A percentile compares a stretch with the other conserved stretches of the same genome.
phyloP scores from a whole-genome alignment of 2,329 filamentous ascomycete genomes.

The Coniochaeta prunicola region DNA sequence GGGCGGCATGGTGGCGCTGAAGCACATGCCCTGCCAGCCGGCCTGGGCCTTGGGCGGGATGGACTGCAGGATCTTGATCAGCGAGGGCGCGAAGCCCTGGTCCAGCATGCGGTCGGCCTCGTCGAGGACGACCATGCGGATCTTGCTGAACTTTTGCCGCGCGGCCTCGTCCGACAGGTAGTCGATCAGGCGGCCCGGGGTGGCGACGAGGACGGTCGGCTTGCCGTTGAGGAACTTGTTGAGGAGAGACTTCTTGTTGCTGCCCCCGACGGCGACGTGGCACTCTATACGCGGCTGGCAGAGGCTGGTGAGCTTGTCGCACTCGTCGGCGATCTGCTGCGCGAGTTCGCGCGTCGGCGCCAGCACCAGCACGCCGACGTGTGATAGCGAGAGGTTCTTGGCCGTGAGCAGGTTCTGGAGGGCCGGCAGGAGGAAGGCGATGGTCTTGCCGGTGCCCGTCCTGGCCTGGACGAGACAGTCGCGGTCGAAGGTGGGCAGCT shows the following conservation, averaged over 20 bases:
- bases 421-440: constrained; percentile 79
- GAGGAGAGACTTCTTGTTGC: constrained; percentile 67
- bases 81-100: constrained; percentile 73
- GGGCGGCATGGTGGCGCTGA: constrained; percentile 74
- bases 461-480: constrained; percentile 72
- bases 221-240: constrained; percentile 63
- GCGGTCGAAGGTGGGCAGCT: constrained; percentile 34
- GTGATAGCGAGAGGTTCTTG: constrained; percentile 17
- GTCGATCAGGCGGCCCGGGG: constrained; percentile 76
- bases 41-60: constrained; percentile 56
- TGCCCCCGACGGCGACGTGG: constrained; percentile 72
- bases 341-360: constrained; percentile 66
- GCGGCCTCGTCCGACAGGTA: constrained; percentile 66
- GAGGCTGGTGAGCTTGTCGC: constrained; percentile 51
- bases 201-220: constrained; percentile 68
- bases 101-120: constrained; percentile 78
- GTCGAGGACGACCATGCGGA: constrained; percentile 77
- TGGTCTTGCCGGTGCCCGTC: constrained; percentile 81
- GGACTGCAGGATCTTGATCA: constrained; percentile 68
- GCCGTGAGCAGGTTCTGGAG: constrained; percentile 63
- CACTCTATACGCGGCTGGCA: constrained; percentile 62
- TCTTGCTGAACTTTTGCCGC: constrained; percentile 54
- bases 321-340: constrained; percentile 65
- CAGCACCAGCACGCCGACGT: constrained; percentile 55
- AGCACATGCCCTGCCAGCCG: constrained; percentile 67